Evolutionary conservation across 202 grass and related monocot genomes (phyloP).

Genomic region (Digitaria exilis): DNA sequence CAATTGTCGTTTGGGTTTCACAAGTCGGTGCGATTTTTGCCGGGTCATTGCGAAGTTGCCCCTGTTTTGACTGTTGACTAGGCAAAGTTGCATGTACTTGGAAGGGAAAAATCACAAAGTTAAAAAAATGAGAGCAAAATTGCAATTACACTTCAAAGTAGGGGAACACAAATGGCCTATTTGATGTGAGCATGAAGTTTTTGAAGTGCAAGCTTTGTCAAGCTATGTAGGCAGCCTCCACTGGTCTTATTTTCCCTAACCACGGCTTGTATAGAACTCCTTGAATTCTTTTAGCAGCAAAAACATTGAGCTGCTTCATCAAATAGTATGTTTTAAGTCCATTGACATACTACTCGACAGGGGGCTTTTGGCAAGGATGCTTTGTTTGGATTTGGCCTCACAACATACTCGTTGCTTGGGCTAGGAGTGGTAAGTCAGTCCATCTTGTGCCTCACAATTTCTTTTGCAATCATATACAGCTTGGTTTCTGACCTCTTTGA

Average conservation of each 20-base stretch:
- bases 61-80: too few relatives aligned
- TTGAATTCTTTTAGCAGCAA: conserved; percentile 21
- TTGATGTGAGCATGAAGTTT: not conserved
- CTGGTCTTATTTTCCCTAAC: not conserved
- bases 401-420: conserved; percentile 92
- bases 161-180: too few relatives aligned
- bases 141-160: too few relatives aligned
- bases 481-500: conserved; percentile 9
- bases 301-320: not conserved
- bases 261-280: not conserved
- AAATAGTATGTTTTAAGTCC: conserved; percentile 19
- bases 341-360: conserved; percentile 55
- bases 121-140: too few relatives aligned
- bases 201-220: conserved; percentile 4
- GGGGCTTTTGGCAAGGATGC: conserved; percentile 84
- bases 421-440: conserved; percentile 74
- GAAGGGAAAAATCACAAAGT: too few relatives aligned
- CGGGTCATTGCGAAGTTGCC: too few relatives aligned
- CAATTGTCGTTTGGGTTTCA: too few relatives aligned
- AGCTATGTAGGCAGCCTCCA: not conserved
- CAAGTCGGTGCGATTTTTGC: too few relatives aligned
- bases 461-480: not conserved
- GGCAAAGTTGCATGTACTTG: too few relatives aligned
- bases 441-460: not conserved
- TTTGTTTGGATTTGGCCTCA: conserved; percentile 90